phyloP scores from a whole-genome alignment of 2,329 filamentous ascomycete genomes.

The Harringtonia lauricola region DNA sequence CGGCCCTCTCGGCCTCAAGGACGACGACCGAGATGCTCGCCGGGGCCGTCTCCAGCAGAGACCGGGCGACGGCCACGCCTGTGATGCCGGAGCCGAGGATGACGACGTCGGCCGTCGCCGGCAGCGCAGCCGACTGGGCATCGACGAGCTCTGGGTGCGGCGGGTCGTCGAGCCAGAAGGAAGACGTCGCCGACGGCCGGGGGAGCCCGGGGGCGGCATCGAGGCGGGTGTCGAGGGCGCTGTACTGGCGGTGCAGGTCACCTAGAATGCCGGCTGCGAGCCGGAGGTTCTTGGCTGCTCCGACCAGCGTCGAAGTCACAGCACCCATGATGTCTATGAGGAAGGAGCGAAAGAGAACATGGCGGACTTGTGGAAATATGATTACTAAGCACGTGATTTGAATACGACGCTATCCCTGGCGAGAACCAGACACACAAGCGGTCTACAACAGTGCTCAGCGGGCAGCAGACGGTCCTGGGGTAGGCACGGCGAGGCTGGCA shows the following conservation, averaged over 20 bases:
- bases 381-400: too few relatives aligned
- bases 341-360: too few relatives aligned
- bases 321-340: background rate
- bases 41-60: slow-evolving; percentile 3
- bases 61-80: slow-evolving; percentile 25
- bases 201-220: slow-evolving; percentile 2
- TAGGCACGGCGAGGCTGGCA: too few relatives aligned
- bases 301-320: background rate
- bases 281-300: too few relatives aligned
- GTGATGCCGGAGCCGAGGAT: slow-evolving; percentile 46
- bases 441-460: too few relatives aligned
- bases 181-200: background rate
- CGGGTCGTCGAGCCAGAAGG: slow-evolving; percentile 8
- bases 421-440: too few relatives aligned
- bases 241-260: background rate
- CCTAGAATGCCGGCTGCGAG: background rate
- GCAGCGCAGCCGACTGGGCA: slow-evolving; percentile 21
- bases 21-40: too few relatives aligned
- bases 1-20: slow-evolving; percentile 31
- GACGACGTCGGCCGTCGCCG: slow-evolving; percentile 31
- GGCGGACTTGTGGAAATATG: too few relatives aligned
- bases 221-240: background rate
- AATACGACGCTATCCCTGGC: too few relatives aligned
- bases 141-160: slow-evolving; percentile 9
- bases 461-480: slow-evolving; percentile 15